Conservation (phyloP, 2,329 filamentous ascomycete species). For the Penicillium hordei region DNA sequence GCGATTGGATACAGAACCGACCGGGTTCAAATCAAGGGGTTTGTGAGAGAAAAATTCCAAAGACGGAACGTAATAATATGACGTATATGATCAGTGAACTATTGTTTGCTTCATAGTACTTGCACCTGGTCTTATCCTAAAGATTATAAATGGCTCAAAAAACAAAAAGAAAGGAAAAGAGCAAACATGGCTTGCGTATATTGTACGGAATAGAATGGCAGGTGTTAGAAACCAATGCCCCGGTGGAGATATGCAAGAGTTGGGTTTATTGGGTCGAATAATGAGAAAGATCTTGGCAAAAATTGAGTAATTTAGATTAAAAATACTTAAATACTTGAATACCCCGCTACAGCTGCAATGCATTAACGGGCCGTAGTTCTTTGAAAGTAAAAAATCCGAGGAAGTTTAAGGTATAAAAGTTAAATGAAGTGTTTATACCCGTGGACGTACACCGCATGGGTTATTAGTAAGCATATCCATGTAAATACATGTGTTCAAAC, state of each 20-base stretch:
- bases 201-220: neutral
- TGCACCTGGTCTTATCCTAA: neutral
- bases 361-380: neutral
- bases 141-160: neutral
- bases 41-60: neutral
- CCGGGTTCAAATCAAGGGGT: neutral
- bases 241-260: neutral
- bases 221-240: neutral
- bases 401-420: neutral
- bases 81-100: neutral
- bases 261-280: neutral
- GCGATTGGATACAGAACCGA: neutral
- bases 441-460: too few species aligned
- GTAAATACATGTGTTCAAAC: neutral
- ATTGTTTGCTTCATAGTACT: neutral
- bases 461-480: neutral
- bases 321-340: neutral
- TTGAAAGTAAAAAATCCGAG: neutral
- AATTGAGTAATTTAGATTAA: neutral
- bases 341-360: slow-evolving; percentile 2
- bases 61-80: neutral
- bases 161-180: neutral
- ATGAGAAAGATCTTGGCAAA: neutral
- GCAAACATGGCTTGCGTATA: neutral
- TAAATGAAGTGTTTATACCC: neutral